Evolutionary conservation across 2,329 filamentous ascomycete genomes (phyloP), one percentile per base, ranked within the genome.

Genomic region (Metarhizium guizhouense): DNA sequence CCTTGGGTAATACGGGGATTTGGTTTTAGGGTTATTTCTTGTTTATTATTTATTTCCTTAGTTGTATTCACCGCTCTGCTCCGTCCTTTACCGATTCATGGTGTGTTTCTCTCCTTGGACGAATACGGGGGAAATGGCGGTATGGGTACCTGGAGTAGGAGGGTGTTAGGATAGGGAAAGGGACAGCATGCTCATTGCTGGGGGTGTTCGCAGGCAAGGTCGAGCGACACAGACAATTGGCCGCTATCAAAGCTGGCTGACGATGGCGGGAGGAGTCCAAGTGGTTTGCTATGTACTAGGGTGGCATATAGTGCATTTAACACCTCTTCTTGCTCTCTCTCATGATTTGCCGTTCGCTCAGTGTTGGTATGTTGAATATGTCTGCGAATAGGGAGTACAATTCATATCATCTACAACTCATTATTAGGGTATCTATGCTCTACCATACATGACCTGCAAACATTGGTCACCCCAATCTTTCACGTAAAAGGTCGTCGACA

Each of bases 401-500:
- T 4, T 13, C 18, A 47, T 47, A n/a, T 6, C 18, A 20, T 20
- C n/a, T 48, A 13, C 2, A 29, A 45, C 11, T 45, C 32, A 34
- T 11, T 14, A 47, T 13, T 6, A 29, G 25, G 45, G 45, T 48
- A 48, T 30, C 45, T 48, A 18, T 25, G 8, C 13, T 6, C 45
- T 3, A 1, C 1, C 14, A 5, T 48, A 14, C 20, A 30, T 13
- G n/a, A 30, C 4, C 45, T 45, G 25, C 25, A 13, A 13, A 29
- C 2, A 4, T 5, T 30, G 11, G 6, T 29, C 32, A 56, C 6
- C 71, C 72, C 51, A 91, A 76, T 64, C 90, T 80, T 70, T 91
- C 87, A 60, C 83, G 85, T 80, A 88, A 83, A 55, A 95, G 71
- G 64, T 90, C 88, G 55, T 78, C 76, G 34, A 90, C 80, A 42